A percentile compares a stretch with the other conserved stretches of the same genome.
Conservation (phyloP, 73 alveolate species). For the Tetrahymena thermophila region DNA sequence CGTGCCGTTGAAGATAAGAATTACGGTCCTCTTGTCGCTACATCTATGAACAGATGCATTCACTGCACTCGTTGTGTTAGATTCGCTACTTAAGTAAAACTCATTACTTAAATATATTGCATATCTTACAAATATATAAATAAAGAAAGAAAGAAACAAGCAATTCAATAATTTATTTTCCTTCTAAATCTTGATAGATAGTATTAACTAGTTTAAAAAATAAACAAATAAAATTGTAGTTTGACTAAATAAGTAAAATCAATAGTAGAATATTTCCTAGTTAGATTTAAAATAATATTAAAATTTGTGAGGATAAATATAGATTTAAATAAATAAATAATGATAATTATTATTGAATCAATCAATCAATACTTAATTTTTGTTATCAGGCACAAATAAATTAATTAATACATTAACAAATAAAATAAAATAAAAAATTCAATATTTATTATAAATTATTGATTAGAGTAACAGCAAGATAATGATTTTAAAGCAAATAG, state of each 20-base stretch:
- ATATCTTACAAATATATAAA: neutral
- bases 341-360: neutral
- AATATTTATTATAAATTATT: too few relatives aligned
- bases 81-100: constrained; percentile 57
- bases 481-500: too few relatives aligned
- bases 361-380: too few relatives aligned
- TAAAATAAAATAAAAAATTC: too few relatives aligned
- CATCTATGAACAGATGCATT: constrained; percentile 87
- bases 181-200: neutral
- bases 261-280: neutral
- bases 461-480: too few relatives aligned
- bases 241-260: neutral
- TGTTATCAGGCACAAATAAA: too few relatives aligned
- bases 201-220: neutral
- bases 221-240: neutral
- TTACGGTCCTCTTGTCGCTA: constrained; percentile 78
- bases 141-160: neutral
- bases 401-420: too few relatives aligned
- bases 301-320: neutral
- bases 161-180: neutral
- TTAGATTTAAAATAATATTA: neutral
- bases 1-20: constrained; percentile 88
- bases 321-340: too few relatives aligned
- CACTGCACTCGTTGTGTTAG: constrained; percentile 87
- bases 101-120: neutral